Evolutionary conservation across 179 eudicot genomes (phyloP), one percentile per base, ranked within the genome.

Genomic region (Silene noctiflora): DNA sequence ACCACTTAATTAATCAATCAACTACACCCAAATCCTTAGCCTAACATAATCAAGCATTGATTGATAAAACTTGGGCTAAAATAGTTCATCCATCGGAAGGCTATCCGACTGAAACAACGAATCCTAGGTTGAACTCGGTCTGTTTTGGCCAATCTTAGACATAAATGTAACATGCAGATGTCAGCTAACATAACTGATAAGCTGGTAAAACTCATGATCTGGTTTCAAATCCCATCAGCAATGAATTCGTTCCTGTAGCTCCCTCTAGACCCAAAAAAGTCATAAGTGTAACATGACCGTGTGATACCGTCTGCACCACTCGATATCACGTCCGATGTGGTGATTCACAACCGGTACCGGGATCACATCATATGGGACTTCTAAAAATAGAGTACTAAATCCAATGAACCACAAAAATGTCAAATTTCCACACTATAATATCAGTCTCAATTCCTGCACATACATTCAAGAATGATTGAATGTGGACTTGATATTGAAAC

Each of bases 401-500:
- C n/a, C 59, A 48, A 44, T n/a, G 42, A 67, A 11, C 5, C 12
- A 4, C 10, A 16, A 69, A 69, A 69, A 69, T 42, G 72, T 69
- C 72, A 35, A 69, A 22, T 31, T 35, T 21, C 17, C 3, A 2
- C 55, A 42, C 58, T 20, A 46, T 51, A 69, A 46, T 51, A 69
- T 68, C 29, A 67, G 4, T 46, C 48, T 67, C 72, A 69, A 44
- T 27, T 42, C 16, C 48, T 65, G 22, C 11, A 25, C 67, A 3
- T 2, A 11, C 60, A 73, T 78, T 66, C 73, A 65, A 73, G 73
- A 48, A 51, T 14, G 19, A 51, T 1, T 12, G 58, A 51, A 66
- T 66, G 58, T 73, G 51, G 77, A 42, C 76, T 63, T 5, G 14
- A 29, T 58, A 63, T 63, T 78, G 76, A 62, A 48, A 78, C 71